A percentile compares a stretch with the other conserved stretches of the same genome.
Evolutionary conservation across 164 flowering plant species (phyloP).

Genomic region (Nymphaea thermarum): DNA sequence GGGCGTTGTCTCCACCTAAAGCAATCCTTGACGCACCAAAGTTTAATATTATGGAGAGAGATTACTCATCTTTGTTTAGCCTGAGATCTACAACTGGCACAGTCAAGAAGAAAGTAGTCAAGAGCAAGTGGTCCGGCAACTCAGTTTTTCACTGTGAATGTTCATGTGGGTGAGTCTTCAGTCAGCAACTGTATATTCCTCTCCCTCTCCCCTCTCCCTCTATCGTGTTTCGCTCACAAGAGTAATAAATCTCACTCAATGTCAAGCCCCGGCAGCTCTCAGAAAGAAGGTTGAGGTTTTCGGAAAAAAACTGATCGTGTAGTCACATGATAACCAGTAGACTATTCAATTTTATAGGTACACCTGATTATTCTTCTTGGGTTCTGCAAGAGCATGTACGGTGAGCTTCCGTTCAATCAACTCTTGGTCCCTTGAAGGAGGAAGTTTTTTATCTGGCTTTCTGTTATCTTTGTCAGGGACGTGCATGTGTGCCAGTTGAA

Average conservation of each 20-base stretch:
- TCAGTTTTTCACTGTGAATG: constrained; percentile 55
- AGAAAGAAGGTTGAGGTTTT: neutral
- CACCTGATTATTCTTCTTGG: too few relatives aligned
- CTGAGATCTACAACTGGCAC: constrained; percentile 15
- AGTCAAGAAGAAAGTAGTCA: constrained; percentile 26
- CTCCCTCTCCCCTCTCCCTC: neutral
- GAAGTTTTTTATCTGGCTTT: too few relatives aligned
- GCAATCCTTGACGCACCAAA: constrained; percentile 61
- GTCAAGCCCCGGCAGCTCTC: neutral
- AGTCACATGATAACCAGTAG: too few relatives aligned
- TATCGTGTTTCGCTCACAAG: too few relatives aligned
- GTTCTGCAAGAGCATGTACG: too few relatives aligned
- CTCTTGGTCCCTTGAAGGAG: too few relatives aligned
- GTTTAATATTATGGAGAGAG: constrained; percentile 66
- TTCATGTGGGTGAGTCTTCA: constrained; percentile 11
- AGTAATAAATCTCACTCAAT: neutral
- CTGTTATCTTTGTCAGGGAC: too few relatives aligned
- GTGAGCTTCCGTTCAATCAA: too few relatives aligned
- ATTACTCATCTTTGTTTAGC: constrained; percentile 17
- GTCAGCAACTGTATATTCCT: too few relatives aligned
- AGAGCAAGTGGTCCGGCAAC: constrained; percentile 33
- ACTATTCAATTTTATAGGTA: too few relatives aligned
- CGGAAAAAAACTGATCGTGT: too few relatives aligned
- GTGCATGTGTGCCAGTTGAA: too few relatives aligned
- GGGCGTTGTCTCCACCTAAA: constrained; percentile 63